Base-by-base conservation (phyloP, 768 basidiomycete genomes). In the Tylopilus vinaceipallidus region DNA sequence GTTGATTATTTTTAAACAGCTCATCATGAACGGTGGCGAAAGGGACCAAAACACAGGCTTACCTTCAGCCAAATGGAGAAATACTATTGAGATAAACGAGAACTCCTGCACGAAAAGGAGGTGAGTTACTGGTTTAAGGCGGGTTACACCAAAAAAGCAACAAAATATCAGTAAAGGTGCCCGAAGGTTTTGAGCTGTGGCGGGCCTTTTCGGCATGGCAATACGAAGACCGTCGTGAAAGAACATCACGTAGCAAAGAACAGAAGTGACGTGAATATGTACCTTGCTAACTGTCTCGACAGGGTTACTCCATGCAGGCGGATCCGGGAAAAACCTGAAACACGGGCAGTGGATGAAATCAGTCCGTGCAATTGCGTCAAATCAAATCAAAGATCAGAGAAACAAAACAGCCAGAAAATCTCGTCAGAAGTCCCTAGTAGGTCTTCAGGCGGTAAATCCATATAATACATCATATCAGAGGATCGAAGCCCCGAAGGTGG, bases 141-240 rank as follows among this genome's bases (percentile, higher is more conserved):
- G 6, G 27, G 27, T 29, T 29, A 6, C 6, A 12, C 6, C 27
- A 29, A 9, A 20, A 14, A 22, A 53, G n/a, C n/a, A 46, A 42
- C 50, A 59, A 58, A 53, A 47, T 4, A 73, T 88, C 86, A 88
- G 86, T 55, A 38, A 72, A 82, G 86, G 82, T 73, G 87, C 86
- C 88, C 88, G 86, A 81, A 68, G 38, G 61, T 55, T 37, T 76
- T 90, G 88, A 91, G 88, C 88, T 91, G 83, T 88, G 84, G 84
- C 88, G 88, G 88, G 88, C 88, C 81, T 65, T 87, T 91, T 91
- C 88, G 88, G 84, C 86, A 89, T 70, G 50, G 57, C 67, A 49
- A 61, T 91, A 90, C 88, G 88, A 88, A 90, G 88, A 91, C 88
- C 88, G 88, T 91, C 88, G 88, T 90, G 86, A 55, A 49, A 39